These are phyloP conservation scores for Biancaea sappan DNA, from an alignment of 306 rosid genomes.

Conservation along the genomic window DNA sequence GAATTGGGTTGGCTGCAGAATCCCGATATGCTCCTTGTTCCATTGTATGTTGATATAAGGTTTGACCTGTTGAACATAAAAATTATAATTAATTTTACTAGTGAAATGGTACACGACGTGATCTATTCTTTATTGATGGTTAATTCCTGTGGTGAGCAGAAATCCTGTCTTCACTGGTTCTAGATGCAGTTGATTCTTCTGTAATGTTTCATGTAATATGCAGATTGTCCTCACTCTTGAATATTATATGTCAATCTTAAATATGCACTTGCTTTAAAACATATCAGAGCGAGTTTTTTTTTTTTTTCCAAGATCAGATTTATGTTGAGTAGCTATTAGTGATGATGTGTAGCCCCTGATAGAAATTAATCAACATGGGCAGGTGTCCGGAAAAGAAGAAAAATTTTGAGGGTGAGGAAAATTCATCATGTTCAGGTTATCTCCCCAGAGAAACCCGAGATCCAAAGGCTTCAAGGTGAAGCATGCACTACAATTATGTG, in stretches of 20 bases:
- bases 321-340: neutral
- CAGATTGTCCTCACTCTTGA: slow-evolving; percentile 1
- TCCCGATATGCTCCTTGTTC: neutral
- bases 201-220: neutral
- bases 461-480: slow-evolving; percentile 89
- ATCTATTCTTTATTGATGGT: slow-evolving; percentile 9
- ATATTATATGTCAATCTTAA: slow-evolving; percentile 1
- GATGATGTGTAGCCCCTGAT: slow-evolving; percentile 9
- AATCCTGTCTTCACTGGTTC: neutral
- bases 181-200: slow-evolving; percentile 8
- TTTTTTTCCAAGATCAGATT: neutral
- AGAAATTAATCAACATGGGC: slow-evolving; percentile 34
- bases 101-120: neutral
- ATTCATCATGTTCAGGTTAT: slow-evolving; percentile 66
- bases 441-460: slow-evolving; percentile 80
- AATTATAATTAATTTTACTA: neutral
- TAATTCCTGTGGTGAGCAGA: neutral
- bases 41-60: neutral
- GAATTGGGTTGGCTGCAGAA: slow-evolving; percentile 26
- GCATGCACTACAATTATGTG: slow-evolving; percentile 76
- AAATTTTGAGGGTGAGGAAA: slow-evolving; percentile 35
- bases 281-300: neutral
- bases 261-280: slow-evolving; percentile 9
- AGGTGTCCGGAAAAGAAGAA: slow-evolving; percentile 43
- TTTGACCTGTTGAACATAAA: slow-evolving; percentile 12